Evolutionary conservation across 352 stramenopile species (phyloP), one percentile per base, ranked within the genome.

Genomic region (Pythium coloratum): DNA sequence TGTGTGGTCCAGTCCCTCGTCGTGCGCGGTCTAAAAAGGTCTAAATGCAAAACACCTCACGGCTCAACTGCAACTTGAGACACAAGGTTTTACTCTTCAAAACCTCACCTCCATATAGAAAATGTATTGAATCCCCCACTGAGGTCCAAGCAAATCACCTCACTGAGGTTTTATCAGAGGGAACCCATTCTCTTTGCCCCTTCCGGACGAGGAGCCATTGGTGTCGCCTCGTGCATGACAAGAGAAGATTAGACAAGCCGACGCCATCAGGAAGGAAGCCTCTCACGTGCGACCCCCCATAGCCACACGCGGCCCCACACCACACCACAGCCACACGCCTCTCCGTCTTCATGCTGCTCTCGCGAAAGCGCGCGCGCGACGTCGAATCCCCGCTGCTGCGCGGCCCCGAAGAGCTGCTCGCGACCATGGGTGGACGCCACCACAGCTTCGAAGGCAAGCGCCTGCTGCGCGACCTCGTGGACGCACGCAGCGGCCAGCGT

Each of bases 311-410:
- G 18, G 8, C 46, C 1, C 28, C 46, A 24, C 14, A 18, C n/a
- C 13, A 46, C 55, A 56, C 7, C 33, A 36, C 7, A 14, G 18
- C 28, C 24, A 62, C 55, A 24, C 36, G n/a, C 14, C 24, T 20
- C n/a, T 36, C 33, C 6, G 6, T 24, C 50, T 49, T 28, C 62
- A 81, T 82, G 76, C 64, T 90, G 69, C 63, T 87, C 46, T 81
- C 81, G 6, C 76, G 81, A 56, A 87, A 88, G 53, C 74, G 79
- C 57, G 70, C 55, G 55, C 76, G 82, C 58, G 36, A 69, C 49
- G 42, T 73, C 42, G 51, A 73, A 1, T 64, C 67, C 51, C 62
- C 75, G 32, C 67, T 75, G 47, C 58, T 80, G 53, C 72, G 63
- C 49, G 70, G 67, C 36, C 70, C 60, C 18, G 24, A 65, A 33